A percentile compares a stretch with the other conserved stretches of the same genome.
These are phyloP conservation scores for Nakataea oryzae DNA, from an alignment of 2,329 filamentous ascomycete species.

Conservation along the genomic window DNA sequence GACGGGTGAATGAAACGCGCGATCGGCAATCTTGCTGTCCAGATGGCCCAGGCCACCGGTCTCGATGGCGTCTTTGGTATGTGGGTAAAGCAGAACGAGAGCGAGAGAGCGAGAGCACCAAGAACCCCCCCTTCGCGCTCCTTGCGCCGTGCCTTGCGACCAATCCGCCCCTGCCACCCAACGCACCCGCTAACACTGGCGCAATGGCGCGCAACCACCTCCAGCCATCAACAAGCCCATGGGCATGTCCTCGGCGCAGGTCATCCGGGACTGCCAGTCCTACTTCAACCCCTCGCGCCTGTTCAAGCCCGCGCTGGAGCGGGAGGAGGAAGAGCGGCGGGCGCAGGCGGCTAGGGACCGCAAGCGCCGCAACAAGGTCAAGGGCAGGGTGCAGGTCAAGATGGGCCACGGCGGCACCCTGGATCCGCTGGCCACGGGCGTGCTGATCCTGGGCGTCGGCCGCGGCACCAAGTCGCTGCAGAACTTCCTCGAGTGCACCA, in stretches of 20 bases:
- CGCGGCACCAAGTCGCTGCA: conserved; percentile 75
- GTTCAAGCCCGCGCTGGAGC: conserved; percentile 68
- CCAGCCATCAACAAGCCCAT: conserved; percentile 87
- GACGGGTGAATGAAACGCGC: background rate
- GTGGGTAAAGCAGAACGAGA: conserved; percentile 11
- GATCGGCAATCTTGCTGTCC: background rate
- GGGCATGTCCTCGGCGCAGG: conserved; percentile 78
- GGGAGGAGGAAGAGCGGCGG: conserved; percentile 42
- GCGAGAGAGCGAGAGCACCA: no score
- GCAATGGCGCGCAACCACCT: background rate
- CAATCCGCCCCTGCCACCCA: conserved; percentile 3
- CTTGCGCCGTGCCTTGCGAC: conserved; percentile 39
- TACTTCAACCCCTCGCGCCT: conserved; percentile 72
- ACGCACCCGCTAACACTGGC: background rate
- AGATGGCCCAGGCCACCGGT: conserved; percentile 2
- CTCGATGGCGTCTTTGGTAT: conserved; percentile 50
- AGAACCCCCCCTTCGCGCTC: conserved; percentile 23
- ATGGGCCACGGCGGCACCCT: conserved; percentile 94
- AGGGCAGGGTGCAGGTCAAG: conserved; percentile 64
- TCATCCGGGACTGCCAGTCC: conserved; percentile 77
- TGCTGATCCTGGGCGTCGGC: conserved; percentile 81
- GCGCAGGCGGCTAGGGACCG: conserved; percentile 48
- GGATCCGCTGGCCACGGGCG: conserved; percentile 86
- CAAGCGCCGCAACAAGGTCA: conserved; percentile 45
- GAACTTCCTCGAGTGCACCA: conserved; percentile 77